Evolutionary conservation across 305 asterid species (phyloP), one percentile per base, ranked within the genome.

Genomic region (Solanum hybrid): DNA sequence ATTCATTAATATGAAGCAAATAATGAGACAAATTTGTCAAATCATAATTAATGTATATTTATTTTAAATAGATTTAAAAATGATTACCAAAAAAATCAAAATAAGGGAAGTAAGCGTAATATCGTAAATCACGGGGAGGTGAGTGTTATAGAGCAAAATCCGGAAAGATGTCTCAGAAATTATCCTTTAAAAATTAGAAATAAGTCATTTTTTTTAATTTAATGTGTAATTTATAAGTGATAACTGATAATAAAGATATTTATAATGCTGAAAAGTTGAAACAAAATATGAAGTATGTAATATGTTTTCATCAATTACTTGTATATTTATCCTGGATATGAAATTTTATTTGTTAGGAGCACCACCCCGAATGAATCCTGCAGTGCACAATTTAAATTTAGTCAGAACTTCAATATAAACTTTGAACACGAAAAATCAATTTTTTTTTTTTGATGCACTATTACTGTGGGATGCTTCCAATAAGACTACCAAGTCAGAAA

Each of bases 381-480:
- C 0, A 51, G 0, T 51, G 8, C 64, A 51, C 8, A 3, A 16
- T 51, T 1, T 16, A 51, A 2, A 51, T 51, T 51, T 51, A 51
- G 0, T 2, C 3, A 0, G 9, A 51, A 4, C 1, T 16, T 0
- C n/a, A 6, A 51, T 6, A 51, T 17, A 51, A 0, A 51, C 1
- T 51, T 0, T 2, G 0, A 6, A 6, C 9, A 16, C 2, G 0
- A 6, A 46, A 46, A 46, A 46, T 0, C 22, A 13, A 5, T 2
- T 51, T 51, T 1, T 51, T 51, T 2, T 51, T 51, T 26, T 79
- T 22, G 22, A 36, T 6, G 60, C 51, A 75, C 38, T 8, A 36
- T 10, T 78, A 10, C 3, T 51, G n/a, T 6, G 85, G 31, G 20
- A 80, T 80, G 36, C 86, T 80, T 80, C 69, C 8, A 42, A 27